Evolutionary conservation across 2,329 filamentous ascomycete species (phyloP).

Genomic region (Alternaria brassicicola): DNA sequence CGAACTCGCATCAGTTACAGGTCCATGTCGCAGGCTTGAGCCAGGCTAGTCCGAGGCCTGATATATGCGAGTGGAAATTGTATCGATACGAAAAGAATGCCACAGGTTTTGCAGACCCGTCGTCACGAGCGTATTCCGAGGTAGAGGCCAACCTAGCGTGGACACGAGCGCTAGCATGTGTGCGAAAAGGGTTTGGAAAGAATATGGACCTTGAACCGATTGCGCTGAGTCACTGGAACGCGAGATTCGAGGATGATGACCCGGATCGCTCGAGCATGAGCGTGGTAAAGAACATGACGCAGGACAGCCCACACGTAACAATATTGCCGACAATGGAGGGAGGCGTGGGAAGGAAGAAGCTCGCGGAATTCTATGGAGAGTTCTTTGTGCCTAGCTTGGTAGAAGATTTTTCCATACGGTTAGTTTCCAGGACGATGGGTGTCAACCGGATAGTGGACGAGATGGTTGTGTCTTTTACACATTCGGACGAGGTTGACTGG

Average conservation of each 20-base stretch:
- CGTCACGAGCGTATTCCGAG: conserved; percentile 47
- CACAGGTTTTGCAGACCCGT: conserved; percentile 53
- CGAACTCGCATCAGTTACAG: conserved; percentile 45
- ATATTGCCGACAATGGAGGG: conserved; percentile 54
- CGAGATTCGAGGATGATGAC: conserved; percentile 42
- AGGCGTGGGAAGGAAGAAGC: conserved; percentile 50
- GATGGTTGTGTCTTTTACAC: conserved; percentile 61
- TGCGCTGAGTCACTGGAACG: conserved; percentile 42
- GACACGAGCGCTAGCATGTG: conserved; percentile 49
- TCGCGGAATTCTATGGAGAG: conserved; percentile 61
- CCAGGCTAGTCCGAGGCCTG: conserved; percentile 33
- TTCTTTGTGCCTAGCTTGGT: conserved; percentile 62
- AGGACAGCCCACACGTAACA: conserved; percentile 44
- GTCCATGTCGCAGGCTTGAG: conserved; percentile 51
- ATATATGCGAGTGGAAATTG: conserved; percentile 47
- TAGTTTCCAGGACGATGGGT: conserved; percentile 63
- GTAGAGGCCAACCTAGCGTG: conserved; percentile 52
- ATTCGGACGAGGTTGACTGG: conserved; percentile 63
- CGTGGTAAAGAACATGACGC: conserved; percentile 41
- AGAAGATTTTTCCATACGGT: conserved; percentile 58
- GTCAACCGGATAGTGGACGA: conserved; percentile 65
- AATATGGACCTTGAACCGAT: conserved; percentile 45
- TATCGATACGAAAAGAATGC: conserved; percentile 49
- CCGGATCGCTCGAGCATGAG: conserved; percentile 41
- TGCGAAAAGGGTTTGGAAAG: conserved; percentile 48